Percentiles rank a stretch among this genome's conserved stretches.
These are phyloP conservation scores for Eimeria maxima DNA, from an alignment of 169 alveolate species.

Conservation along the genomic window DNA sequence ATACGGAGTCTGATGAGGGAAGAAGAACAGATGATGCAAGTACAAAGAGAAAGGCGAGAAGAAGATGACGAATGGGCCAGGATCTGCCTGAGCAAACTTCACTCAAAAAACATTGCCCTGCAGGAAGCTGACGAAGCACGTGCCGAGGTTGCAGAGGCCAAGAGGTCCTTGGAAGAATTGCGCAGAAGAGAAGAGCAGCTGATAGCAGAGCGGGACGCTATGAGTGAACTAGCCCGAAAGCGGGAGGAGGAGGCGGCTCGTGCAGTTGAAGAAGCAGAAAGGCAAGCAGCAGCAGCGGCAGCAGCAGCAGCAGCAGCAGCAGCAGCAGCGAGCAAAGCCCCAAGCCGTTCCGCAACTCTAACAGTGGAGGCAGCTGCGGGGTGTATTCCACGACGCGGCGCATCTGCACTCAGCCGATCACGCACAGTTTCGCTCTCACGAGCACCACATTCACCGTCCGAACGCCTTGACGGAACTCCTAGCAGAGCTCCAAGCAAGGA, in stretches of 20 bases:
- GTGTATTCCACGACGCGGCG: constrained; percentile 23
- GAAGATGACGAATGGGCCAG: constrained; percentile 75
- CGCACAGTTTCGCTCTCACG: constrained; percentile 70
- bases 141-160: constrained; percentile 51
- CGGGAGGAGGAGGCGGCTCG: constrained; percentile 59
- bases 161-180: constrained; percentile 26
- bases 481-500: not conserved
- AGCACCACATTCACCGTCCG: constrained; percentile 33
- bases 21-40: constrained; percentile 37
- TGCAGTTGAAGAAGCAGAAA: constrained; percentile 53
- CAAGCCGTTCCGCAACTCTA: constrained; percentile 61
- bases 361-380: constrained; percentile 75
- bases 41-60: constrained; percentile 48
- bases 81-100: constrained; percentile 66
- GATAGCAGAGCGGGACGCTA: constrained; percentile 51
- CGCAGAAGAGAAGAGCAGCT: constrained; percentile 61
- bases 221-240: constrained; percentile 64
- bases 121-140: constrained; percentile 51
- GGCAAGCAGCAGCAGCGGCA: constrained; percentile 67
- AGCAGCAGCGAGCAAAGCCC: constrained; percentile 33
- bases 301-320: constrained; percentile 61
- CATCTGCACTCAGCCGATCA: constrained; percentile 37
- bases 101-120: constrained; percentile 61
- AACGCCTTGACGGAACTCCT: not conserved
- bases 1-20: not conserved